Base-by-base conservation (phyloP, 192 early-diverging fungal species). In the Coemansia sp. region DNA sequence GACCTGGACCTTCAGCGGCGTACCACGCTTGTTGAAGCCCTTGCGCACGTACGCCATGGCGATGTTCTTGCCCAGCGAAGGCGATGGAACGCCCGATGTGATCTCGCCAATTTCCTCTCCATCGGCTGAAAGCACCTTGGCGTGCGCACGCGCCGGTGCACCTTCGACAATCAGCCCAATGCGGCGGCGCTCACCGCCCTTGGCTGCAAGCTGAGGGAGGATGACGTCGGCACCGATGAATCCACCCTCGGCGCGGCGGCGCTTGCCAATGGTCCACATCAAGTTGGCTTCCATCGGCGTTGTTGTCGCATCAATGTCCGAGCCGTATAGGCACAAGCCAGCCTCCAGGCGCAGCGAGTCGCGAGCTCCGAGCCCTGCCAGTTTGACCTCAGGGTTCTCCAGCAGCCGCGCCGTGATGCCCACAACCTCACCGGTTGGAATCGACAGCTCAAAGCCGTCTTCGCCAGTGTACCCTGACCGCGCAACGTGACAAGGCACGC, bases 391-490 rank as follows among this genome's bases (percentile, higher is more conserved):
- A 9, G 88, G 84, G 62, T 89, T 76, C 25, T 68, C 78, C 38
- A 97, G 68, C 26, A 93, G 75, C 36, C 79, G 50, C 60, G 90
- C 80, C 28, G 92, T 86, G 48, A 98, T 78, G 47, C 64, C 67
- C 15, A 85, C 84, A 10, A 85, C 86, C 28, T 91, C 87, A 56
- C 68, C 65, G 42, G 90, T 86, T 15, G 93, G 88, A 44, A 98
- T 87, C 10, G 92, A 93, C 66, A 98, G 88, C 90, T 98, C 97
- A 69, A 99, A 98, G 11, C 97, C 97, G 81, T 99, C 97, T 79
- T 99, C 97, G 60, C 97, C 97, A 60, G 97, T 99, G 83, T 99
- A 99, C 11, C 97, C 97, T 25, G 92, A 96, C 24, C 97, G 89
- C 17, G 97, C 91, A 38, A 99, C 87, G 63, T 96, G 93, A 66